Base-by-base conservation (phyloP, 495 filamentous ascomycete species). In the Hypoxylon trugodes region DNA sequence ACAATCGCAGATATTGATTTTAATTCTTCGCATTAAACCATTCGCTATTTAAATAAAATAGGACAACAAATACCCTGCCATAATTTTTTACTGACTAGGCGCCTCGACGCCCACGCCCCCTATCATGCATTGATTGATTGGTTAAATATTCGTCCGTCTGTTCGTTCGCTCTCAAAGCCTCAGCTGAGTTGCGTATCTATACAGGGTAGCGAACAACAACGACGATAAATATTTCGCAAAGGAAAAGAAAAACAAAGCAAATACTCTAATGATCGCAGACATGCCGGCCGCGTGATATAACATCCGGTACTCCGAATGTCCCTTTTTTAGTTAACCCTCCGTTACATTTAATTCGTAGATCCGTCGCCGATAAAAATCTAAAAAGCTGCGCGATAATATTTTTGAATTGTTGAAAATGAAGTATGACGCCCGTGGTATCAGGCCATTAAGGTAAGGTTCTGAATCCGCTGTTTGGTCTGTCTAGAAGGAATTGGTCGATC, bases 401-500 rank as follows among this genome's bases (percentile, higher is more conserved):
- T 18, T 19, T 13, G 10, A 43, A 43, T 21, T 45, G 13, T 19
- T 13, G 10, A 43, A 12, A 12, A 9, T 30, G 13, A 35, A 37
- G 26, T 4, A 41, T 19, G 19, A 10, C 38, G 36, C 6, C 22
- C 25, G 25, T 22, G 12, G 19, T 9, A 33, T 9, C 10, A 15
- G 5, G 28, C 37, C 6, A n/a, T 37, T 68, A 68, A 33, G 58
- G 16, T 15, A 59, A 6, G 2, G 59, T 19, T 30, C 60, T 55
- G 16, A 64, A 72, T 6, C 55, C 56, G 47, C 37, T 68, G 43
- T 72, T 64, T 16, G 64, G 58, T 22, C 67, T 59, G 41, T 69
- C 64, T 7, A 72, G 69, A 4, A 77, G 63, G 41, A 73, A 62
- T 30, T 66, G 68, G 49, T 77, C 74, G 59, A 77, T 75, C 33